Conservation (phyloP, 2,329 filamentous ascomycete species). For the Diaporthe ampelina region DNA sequence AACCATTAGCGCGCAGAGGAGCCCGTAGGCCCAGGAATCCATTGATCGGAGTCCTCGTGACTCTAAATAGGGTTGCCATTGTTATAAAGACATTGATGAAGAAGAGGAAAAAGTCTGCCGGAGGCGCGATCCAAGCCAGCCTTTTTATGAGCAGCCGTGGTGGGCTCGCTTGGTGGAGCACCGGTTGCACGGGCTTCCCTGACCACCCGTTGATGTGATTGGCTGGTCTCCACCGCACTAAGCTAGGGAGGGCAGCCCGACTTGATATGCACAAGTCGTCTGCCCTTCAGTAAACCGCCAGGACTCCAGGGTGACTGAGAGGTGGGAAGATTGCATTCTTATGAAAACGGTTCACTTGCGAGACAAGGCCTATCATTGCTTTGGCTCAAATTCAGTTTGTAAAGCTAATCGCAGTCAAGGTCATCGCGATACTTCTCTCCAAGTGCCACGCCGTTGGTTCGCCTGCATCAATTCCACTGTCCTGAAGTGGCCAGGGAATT, state of each 20-base stretch:
- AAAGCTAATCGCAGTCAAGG: not conserved
- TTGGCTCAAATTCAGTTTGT: not conserved
- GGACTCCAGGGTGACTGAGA: no score
- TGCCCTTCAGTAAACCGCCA: no score
- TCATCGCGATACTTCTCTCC: not conserved
- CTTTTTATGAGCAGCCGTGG: constrained; percentile 13
- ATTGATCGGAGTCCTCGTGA: constrained; percentile 91
- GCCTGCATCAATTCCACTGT: not conserved
- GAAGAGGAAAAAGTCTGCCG: constrained; percentile 59
- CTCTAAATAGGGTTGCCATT: constrained; percentile 93
- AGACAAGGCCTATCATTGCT: no score
- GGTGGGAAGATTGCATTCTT: no score
- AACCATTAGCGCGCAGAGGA: constrained; percentile 97
- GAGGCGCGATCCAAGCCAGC: constrained; percentile 43
- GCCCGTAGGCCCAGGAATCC: constrained; percentile 87
- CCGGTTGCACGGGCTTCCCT: not conserved
- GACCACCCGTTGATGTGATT: not conserved
- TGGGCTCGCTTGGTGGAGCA: constrained; percentile 7
- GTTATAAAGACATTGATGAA: constrained; percentile 78
- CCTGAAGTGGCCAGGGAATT: not conserved
- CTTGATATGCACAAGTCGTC: no score
- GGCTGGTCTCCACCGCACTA: not conserved
- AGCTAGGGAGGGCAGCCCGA: not conserved
- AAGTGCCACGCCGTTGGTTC: not conserved
- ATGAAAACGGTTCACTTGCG: not conserved